Percentiles rank a stretch among this genome's conserved stretches.
Evolutionary conservation across 805 yeast species (phyloP).

Genomic region (Schwanniomyces occidentalis): DNA sequence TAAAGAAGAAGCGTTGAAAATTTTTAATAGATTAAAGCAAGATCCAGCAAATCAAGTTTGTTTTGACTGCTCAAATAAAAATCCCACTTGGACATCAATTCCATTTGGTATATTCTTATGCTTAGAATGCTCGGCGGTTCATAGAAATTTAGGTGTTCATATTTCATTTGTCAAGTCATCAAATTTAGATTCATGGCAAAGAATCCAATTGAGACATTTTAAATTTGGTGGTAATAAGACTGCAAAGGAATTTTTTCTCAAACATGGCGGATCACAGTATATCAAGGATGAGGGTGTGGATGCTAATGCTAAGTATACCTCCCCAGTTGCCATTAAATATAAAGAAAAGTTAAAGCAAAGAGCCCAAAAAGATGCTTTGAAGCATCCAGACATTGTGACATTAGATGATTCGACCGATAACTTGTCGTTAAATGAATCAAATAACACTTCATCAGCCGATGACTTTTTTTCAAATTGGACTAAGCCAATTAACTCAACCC

Average conservation of each 20-base stretch:
- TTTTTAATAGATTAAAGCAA: constrained; percentile 64
- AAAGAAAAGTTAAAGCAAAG: constrained; percentile 74
- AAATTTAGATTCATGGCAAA: constrained; percentile 91
- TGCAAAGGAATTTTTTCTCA: constrained; percentile 79
- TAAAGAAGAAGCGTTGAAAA: constrained; percentile 65
- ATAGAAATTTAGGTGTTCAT: constrained; percentile 94
- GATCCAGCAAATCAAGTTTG: constrained; percentile 78
- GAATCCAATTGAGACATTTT: constrained; percentile 85
- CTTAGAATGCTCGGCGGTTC: constrained; percentile 92
- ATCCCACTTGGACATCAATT: constrained; percentile 98
- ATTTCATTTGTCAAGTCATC: constrained; percentile 92
- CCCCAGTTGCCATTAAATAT: constrained; percentile 77
- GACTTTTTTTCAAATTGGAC: constrained; percentile 94
- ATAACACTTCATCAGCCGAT: constrained; percentile 54
- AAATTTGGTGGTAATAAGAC: constrained; percentile 90
- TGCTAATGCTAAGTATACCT: constrained; percentile 76
- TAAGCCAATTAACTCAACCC: constrained; percentile 61
- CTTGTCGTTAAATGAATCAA: constrained; percentile 23
- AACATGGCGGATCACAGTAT: constrained; percentile 81
- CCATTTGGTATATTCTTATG: constrained; percentile 94
- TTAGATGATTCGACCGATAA: constrained; percentile 49
- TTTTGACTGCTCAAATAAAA: constrained; percentile 91
- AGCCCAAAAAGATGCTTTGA: constrained; percentile 62
- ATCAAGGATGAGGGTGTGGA: constrained; percentile 52
- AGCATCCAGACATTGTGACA: constrained; percentile 73